phyloP scores from a whole-genome alignment of 2,329 filamentous ascomycete genomes.

The Fusarium protoensiforme region DNA sequence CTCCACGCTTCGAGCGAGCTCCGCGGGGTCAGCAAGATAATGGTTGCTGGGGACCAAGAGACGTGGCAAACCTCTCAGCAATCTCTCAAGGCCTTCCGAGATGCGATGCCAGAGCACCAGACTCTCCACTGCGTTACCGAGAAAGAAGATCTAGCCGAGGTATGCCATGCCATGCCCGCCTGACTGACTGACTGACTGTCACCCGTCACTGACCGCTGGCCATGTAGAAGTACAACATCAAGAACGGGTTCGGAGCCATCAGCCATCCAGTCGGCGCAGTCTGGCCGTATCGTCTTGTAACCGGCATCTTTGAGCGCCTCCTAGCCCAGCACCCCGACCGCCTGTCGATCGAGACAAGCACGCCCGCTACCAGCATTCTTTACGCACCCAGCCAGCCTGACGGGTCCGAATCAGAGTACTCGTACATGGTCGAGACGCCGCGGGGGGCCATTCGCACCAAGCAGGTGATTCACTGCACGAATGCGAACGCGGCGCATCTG shows the following conservation, averaged over 20 bases:
- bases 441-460: constrained; percentile 57
- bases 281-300: not conserved
- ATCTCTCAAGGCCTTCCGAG: constrained; percentile 23
- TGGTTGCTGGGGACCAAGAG: constrained; percentile 26
- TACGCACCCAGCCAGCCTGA: no score
- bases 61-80: constrained; percentile 14
- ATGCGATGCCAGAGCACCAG: constrained; percentile 9
- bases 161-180: no score
- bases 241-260: not conserved
- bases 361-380: not conserved
- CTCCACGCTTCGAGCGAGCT: constrained; percentile 23
- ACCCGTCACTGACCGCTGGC: no score
- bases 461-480: constrained; percentile 67
- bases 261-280: not conserved
- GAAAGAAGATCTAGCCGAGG: constrained; percentile 15
- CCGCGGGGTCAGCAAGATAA: constrained; percentile 27
- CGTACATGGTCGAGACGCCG: constrained; percentile 56
- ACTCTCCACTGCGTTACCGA: constrained; percentile 14
- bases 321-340: not conserved
- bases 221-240: no score
- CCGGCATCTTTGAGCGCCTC: not conserved
- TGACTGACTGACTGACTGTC: no score
- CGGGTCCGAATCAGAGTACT: constrained; percentile 34
- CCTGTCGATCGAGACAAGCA: not conserved
- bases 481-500: constrained; percentile 62